phyloP scores from a whole-genome alignment of 345 rosid species.

The Pelargonium nanum region DNA sequence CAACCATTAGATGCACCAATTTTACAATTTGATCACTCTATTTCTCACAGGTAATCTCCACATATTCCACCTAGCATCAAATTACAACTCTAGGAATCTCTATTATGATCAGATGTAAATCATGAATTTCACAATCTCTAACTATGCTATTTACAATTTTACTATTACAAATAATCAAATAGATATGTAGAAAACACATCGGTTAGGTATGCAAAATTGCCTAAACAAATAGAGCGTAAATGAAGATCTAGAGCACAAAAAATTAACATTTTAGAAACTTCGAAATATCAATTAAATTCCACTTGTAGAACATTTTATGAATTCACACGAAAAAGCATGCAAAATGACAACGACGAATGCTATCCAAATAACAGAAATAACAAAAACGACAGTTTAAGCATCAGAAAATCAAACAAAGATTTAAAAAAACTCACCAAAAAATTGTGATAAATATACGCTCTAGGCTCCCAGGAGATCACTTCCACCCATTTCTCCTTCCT shows the following conservation, averaged over 20 bases:
- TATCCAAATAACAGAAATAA: background rate
- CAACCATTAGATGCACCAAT: background rate
- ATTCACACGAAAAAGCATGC: background rate
- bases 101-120: background rate
- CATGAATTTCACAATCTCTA: background rate
- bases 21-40: background rate
- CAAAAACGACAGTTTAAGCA: no score
- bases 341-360: background rate
- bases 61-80: background rate
- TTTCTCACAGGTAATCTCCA: background rate
- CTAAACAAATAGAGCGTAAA: no score
- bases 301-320: background rate
- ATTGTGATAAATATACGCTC: conserved; percentile 76
- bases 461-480: conserved; percentile 90
- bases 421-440: conserved; percentile 52
- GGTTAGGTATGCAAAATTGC: no score
- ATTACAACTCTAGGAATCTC: background rate
- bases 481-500: conserved; percentile 68
- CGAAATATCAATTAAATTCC: background rate
- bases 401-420: background rate
- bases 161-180: no score
- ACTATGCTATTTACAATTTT: background rate
- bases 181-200: no score
- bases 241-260: background rate
- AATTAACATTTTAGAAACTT: no score